Conservation (phyloP, 129 eudicot genomes). For the Rutidosis leptorrhynchoides region DNA sequence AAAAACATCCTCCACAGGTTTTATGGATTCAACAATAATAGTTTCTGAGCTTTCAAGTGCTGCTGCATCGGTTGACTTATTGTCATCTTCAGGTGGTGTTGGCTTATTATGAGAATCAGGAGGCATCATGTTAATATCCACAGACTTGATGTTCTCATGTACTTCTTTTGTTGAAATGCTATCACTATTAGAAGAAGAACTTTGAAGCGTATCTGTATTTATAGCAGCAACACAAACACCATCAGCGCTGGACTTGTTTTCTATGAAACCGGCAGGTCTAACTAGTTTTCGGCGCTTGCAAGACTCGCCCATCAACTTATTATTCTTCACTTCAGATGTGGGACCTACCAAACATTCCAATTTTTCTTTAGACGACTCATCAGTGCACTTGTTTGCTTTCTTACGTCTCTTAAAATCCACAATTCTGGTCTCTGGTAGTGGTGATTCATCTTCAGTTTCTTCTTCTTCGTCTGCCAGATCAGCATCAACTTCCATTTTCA, state of each 20-base stretch:
- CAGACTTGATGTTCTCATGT: not conserved
- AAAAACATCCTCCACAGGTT: not conserved
- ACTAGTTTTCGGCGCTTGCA: constrained; percentile 50
- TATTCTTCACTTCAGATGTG: constrained; percentile 5
- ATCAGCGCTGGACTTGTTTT: constrained; percentile 19
- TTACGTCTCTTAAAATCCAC: constrained; percentile 62
- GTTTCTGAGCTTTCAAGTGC: constrained; percentile 5
- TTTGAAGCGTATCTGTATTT: not conserved
- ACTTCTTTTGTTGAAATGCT: constrained; percentile 8
- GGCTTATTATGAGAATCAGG: not conserved
- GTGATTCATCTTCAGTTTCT: constrained; percentile 26
- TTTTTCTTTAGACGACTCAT: constrained; percentile 16
- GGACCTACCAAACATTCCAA: constrained; percentile 17
- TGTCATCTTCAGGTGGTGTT: not conserved
- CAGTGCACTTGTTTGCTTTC: constrained; percentile 30
- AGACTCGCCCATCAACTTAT: constrained; percentile 14
- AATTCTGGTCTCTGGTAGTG: constrained; percentile 42
- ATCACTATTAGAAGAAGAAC: not conserved
- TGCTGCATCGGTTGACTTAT: not conserved
- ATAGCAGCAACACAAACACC: constrained; percentile 14
- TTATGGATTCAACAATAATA: not conserved
- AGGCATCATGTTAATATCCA: not conserved
- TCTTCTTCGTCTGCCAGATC: constrained; percentile 4
- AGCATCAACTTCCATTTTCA: constrained; percentile 24
- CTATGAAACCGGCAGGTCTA: constrained; percentile 49